These are phyloP conservation scores for Phytophthora pisi DNA, from an alignment of 352 stramenopile species.

Conservation along the genomic window DNA sequence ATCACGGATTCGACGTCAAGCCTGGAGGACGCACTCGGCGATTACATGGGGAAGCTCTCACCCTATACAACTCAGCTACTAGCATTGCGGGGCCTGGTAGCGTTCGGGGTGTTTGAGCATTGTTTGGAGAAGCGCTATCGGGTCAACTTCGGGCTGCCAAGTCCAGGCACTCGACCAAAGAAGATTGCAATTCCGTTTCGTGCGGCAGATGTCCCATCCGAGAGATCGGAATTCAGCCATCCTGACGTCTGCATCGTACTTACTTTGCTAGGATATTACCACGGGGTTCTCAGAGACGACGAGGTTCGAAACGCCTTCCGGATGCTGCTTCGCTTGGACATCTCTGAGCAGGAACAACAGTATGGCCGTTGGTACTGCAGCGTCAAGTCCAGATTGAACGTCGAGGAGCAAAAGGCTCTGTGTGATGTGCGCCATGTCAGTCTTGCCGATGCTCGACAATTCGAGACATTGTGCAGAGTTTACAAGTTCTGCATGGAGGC, in stretches of 20 bases:
- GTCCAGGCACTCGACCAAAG: slow-evolving; percentile 50
- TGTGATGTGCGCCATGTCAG: slow-evolving; percentile 76
- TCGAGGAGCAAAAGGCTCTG: slow-evolving; percentile 39
- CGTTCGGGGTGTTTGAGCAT: slow-evolving; percentile 78
- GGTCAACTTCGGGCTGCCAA: slow-evolving; percentile 78
- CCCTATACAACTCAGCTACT: slow-evolving; percentile 53
- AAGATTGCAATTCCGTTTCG: slow-evolving; percentile 87
- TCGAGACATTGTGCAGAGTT: slow-evolving; percentile 50
- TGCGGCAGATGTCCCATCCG: slow-evolving; percentile 80
- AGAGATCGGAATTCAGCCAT: slow-evolving; percentile 89
- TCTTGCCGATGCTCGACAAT: slow-evolving; percentile 68
- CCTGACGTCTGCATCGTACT: slow-evolving; percentile 85
- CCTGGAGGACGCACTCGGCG: slow-evolving; percentile 30
- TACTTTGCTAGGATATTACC: slow-evolving; percentile 88
- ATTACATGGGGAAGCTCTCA: slow-evolving; percentile 17
- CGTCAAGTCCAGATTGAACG: slow-evolving; percentile 27
- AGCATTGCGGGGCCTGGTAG: slow-evolving; percentile 73
- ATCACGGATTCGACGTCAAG: slow-evolving; percentile 43
- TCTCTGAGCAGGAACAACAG: slow-evolving; percentile 59
- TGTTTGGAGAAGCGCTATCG: slow-evolving; percentile 88
- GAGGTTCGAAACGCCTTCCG: slow-evolving; percentile 64
- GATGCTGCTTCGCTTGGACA: slow-evolving; percentile 63
- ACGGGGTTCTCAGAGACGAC: slow-evolving; percentile 53
- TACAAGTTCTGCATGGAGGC: slow-evolving; percentile 69
- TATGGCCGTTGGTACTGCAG: slow-evolving; percentile 76